Conservation (phyloP, 768 basidiomycete genomes). For the Lactarius psammicola region DNA sequence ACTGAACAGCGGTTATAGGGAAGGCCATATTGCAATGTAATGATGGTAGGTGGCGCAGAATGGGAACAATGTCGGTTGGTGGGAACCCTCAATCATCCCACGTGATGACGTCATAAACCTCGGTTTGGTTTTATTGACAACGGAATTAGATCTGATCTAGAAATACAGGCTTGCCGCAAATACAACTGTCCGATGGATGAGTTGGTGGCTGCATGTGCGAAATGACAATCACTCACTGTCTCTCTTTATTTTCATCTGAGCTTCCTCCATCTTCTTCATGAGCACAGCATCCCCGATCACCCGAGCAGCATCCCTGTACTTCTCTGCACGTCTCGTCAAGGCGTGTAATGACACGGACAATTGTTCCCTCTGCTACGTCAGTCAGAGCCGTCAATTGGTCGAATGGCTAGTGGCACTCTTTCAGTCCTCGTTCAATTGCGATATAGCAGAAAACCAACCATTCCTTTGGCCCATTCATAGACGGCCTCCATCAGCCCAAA, state of each 20-base stretch:
- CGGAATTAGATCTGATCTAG: no score
- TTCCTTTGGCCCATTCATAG: conserved; percentile 99
- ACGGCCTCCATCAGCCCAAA: conserved; percentile 94
- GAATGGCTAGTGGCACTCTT: conserved; percentile 67
- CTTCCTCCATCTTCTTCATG: conserved; percentile 98
- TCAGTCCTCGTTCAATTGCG: conserved; percentile 1
- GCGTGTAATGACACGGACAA: conserved; percentile 93
- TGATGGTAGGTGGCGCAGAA: conserved; percentile 17
- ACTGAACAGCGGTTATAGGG: conserved; percentile 1
- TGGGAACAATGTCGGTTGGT: conserved; percentile 4
- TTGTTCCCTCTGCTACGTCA: conserved; percentile 94
- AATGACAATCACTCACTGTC: conserved; percentile 68
- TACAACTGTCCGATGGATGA: conserved; percentile 52
- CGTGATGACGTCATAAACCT: conserved; percentile 16
- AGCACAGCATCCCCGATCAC: conserved; percentile 95
- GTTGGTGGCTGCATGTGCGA: not conserved
- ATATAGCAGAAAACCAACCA: conserved; percentile 54
- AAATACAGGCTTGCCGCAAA: conserved; percentile 89
- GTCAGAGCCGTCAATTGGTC: conserved; percentile 90
- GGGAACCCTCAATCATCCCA: not conserved
- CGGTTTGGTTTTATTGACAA: no score
- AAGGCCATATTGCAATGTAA: conserved; percentile 9
- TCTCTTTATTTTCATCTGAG: conserved; percentile 89
- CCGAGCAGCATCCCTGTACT: conserved; percentile 92
- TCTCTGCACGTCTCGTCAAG: conserved; percentile 97